Percentiles rank a stretch among this genome's conserved stretches.
phyloP scores from a whole-genome alignment of 495 filamentous ascomycete genomes.

The Neurospora intermedia region DNA sequence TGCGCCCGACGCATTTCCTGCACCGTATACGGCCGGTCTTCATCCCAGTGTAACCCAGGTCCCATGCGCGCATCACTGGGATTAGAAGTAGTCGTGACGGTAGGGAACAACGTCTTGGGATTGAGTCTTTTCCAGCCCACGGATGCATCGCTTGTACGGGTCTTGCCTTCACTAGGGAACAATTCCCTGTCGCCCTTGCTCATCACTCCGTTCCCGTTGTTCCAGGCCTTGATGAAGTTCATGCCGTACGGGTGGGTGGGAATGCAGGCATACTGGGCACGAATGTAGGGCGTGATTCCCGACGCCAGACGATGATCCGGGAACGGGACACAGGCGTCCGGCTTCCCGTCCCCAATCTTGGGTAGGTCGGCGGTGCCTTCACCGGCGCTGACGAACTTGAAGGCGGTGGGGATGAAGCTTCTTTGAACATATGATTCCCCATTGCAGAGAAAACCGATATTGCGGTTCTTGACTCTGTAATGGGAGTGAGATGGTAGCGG shows the following conservation, averaged over 20 bases:
- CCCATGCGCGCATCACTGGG: conserved; percentile 40
- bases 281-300: conserved; percentile 18
- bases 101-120: conserved; percentile 41
- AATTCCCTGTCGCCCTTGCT: conserved; percentile 21
- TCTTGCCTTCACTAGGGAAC: conserved; percentile 13
- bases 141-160: conserved; percentile 10
- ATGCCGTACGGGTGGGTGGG: conserved; percentile 35
- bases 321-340: conserved; percentile 41
- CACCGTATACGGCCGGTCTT: conserved; percentile 45
- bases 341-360: conserved; percentile 41
- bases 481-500: conserved; percentile 55
- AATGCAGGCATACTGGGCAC: conserved; percentile 28
- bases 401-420: conserved; percentile 41
- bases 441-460: conserved; percentile 50
- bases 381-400: conserved; percentile 37
- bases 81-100: conserved; percentile 39
- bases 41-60: conserved; percentile 46
- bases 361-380: conserved; percentile 51
- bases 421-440: conserved; percentile 46
- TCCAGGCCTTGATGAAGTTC: conserved; percentile 35
- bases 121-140: conserved; percentile 42
- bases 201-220: conserved; percentile 28
- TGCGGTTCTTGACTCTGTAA: conserved; percentile 17
- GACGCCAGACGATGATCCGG: conserved; percentile 52
- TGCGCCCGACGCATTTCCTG: conserved; percentile 57